phyloP scores from a whole-genome alignment of 1,139 yeast genomes.

The Suhomyces yuchorum region DNA sequence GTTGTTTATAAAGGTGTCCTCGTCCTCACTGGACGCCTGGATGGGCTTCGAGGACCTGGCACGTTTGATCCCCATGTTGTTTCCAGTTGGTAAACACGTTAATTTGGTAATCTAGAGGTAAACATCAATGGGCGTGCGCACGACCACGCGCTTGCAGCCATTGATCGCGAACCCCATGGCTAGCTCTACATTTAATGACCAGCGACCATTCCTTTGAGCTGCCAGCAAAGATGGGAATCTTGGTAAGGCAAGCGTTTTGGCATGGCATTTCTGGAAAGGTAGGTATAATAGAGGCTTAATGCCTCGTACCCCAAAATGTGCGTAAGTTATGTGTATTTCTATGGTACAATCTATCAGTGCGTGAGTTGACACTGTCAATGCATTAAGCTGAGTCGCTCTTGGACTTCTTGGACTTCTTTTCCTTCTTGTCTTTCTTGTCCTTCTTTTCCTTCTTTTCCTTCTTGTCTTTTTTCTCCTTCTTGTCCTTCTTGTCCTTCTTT shows the following conservation, averaged over 20 bases:
- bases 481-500: constrained; percentile 23
- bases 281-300: no score
- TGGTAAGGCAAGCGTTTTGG: no score
- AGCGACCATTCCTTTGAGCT: no score
- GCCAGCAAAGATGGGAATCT: no score
- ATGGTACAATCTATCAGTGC: constrained; percentile 6
- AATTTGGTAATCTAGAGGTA: constrained; percentile 5
- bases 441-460: constrained; percentile 41
- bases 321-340: not conserved
- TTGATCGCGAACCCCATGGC: not conserved
- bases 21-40: constrained; percentile 17
- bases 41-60: constrained; percentile 15
- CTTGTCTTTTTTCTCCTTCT: constrained; percentile 24
- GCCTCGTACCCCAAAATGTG: no score
- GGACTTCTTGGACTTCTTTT: constrained; percentile 9
- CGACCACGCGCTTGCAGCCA: constrained; percentile 12
- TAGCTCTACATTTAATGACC: no score
- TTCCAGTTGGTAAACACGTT: constrained; percentile 3
- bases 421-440: constrained; percentile 18
- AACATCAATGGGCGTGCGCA: constrained; percentile 7
- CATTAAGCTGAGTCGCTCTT: constrained; percentile 5
- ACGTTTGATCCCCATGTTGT: constrained; percentile 18
- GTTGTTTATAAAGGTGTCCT: constrained; percentile 40
- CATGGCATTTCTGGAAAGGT: no score
- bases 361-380: not conserved